A percentile compares a stretch with the other conserved stretches of the same genome.
Evolutionary conservation across 2,329 filamentous ascomycete species (phyloP).

Genomic region (Triangularia verruculosa): DNA sequence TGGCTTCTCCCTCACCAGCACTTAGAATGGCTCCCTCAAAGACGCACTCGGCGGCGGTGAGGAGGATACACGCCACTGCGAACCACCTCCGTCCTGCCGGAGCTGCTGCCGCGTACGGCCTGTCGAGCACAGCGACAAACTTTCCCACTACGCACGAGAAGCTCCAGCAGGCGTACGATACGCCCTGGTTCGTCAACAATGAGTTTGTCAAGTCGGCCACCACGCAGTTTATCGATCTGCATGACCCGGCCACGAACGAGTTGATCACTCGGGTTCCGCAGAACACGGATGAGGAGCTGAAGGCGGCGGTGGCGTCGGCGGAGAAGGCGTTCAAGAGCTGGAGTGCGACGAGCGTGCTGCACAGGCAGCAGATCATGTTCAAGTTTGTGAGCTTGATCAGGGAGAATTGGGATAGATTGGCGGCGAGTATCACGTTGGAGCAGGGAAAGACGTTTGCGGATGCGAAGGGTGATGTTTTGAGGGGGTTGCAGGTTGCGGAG

Average conservation of each 20-base stretch:
- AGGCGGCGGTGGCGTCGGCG: conserved; percentile 71
- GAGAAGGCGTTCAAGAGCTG: conserved; percentile 72
- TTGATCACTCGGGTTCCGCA: conserved; percentile 80
- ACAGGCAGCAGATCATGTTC: conserved; percentile 83
- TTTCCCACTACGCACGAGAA: conserved; percentile 72
- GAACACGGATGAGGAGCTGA: conserved; percentile 74
- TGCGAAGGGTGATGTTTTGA: conserved; percentile 75
- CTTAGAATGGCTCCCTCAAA: conserved; percentile 36
- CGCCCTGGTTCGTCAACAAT: conserved; percentile 81
- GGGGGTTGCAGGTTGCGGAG: conserved; percentile 81
- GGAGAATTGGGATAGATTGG: conserved; percentile 81
- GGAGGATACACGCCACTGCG: conserved; percentile 57
- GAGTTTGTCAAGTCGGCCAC: conserved; percentile 67
- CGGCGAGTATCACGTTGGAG: conserved; percentile 81
- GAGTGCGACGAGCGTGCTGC: conserved; percentile 68
- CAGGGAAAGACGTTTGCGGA: conserved; percentile 88
- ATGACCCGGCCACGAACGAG: conserved; percentile 83
- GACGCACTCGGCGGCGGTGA: conserved; percentile 40
- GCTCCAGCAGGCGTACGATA: conserved; percentile 65
- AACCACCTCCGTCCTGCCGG: conserved; percentile 52
- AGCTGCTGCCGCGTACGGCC: conserved; percentile 36
- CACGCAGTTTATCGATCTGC: conserved; percentile 71
- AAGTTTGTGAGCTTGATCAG: conserved; percentile 76
- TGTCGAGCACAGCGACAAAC: conserved; percentile 54
- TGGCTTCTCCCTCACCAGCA: conserved; percentile 14